A percentile compares a stretch with the other conserved stretches of the same genome.
Conservation (phyloP, 2,329 filamentous ascomycete species). For the Clarireedia sp. region DNA sequence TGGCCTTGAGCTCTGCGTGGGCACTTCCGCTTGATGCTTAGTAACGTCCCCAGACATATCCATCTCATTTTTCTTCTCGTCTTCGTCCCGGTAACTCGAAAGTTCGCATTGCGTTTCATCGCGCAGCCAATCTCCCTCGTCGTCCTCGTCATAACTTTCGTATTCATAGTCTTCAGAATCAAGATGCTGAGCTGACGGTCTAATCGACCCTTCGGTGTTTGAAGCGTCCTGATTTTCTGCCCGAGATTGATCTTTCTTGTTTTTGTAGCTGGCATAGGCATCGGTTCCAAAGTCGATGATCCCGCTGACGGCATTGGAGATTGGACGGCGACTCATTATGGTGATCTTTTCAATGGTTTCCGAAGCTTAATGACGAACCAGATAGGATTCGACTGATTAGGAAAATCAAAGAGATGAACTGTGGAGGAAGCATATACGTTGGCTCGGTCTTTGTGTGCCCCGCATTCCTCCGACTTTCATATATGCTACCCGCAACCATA, state of each 20-base stretch:
- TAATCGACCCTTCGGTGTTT: not conserved
- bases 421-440: not conserved
- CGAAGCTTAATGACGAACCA: not conserved
- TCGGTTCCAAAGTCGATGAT: not conserved
- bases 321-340: not conserved
- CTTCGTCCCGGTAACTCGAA: not conserved
- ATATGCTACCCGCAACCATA: not conserved
- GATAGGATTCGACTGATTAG: not conserved
- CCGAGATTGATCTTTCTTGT: not conserved
- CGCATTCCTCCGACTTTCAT: not conserved
- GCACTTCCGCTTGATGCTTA: not conserved
- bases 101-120: constrained; percentile 4
- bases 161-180: not conserved
- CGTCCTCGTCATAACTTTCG: constrained; percentile 3
- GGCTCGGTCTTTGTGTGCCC: not conserved
- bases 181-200: not conserved
- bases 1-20: not conserved
- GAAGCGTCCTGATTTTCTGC: not conserved
- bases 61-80: not conserved
- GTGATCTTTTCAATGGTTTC: not conserved
- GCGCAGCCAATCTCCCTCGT: constrained; percentile 6
- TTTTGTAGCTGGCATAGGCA: not conserved
- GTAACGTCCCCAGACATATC: not conserved
- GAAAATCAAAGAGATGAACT: not conserved
- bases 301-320: not conserved